Percentiles rank a stretch among this genome's conserved stretches.
Evolutionary conservation across 495 filamentous ascomycete genomes (phyloP).

Genomic region (Astrocystis sublimbata): DNA sequence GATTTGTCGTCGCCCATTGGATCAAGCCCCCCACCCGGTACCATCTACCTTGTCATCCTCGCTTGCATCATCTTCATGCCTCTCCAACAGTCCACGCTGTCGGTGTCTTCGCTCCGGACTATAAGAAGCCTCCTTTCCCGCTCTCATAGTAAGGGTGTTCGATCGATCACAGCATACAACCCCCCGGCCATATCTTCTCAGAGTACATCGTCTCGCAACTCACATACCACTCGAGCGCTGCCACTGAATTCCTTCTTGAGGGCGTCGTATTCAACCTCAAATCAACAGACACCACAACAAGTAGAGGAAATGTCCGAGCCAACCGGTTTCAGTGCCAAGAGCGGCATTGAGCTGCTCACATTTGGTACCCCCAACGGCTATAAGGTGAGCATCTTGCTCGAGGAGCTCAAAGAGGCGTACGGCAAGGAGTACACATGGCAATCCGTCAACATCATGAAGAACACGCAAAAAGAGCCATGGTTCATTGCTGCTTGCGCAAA

Average conservation of each 20-base stretch:
- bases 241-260: neutral
- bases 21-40: neutral
- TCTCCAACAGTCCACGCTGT: constrained; percentile 1
- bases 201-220: neutral
- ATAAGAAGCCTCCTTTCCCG: constrained; percentile 13
- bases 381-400: constrained; percentile 78
- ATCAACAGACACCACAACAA: constrained; percentile 7
- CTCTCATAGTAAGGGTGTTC: neutral
- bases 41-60: neutral
- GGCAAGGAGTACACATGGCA: constrained; percentile 62
- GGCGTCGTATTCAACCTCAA: constrained; percentile 23
- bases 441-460: constrained; percentile 68
- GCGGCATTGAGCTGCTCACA: constrained; percentile 58
- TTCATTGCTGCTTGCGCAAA: constrained; percentile 73
- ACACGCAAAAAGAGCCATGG: constrained; percentile 74
- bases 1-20: constrained; percentile 1
- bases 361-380: constrained; percentile 51
- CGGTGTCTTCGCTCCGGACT: constrained; percentile 2
- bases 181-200: neutral
- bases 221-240: neutral
- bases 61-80: constrained; percentile 10
- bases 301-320: constrained; percentile 37
- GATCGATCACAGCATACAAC: neutral
- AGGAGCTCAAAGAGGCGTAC: constrained; percentile 64
- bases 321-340: constrained; percentile 54